Conservation (phyloP, 2,329 filamentous ascomycete species). For the Moelleriella libera region DNA sequence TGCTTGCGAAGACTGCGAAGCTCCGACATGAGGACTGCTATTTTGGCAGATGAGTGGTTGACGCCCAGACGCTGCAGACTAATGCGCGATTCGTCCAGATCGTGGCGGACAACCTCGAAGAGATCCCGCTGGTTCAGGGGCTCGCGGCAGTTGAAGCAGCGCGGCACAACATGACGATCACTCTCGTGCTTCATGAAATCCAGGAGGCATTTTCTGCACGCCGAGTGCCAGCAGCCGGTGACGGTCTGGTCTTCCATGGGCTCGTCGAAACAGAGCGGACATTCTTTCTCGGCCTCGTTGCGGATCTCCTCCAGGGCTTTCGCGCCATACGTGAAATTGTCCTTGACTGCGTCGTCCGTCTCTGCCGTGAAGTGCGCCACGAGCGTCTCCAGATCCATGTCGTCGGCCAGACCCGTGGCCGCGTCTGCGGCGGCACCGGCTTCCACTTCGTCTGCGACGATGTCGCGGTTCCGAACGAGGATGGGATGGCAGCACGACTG, state of each 20-base stretch:
- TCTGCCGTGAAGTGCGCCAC: slow-evolving; percentile 70
- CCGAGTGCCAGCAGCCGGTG: slow-evolving; percentile 94
- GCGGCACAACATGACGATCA: slow-evolving; percentile 58
- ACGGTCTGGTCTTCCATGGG: slow-evolving; percentile 91
- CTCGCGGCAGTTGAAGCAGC: slow-evolving; percentile 85
- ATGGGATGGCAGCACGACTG: slow-evolving; percentile 92
- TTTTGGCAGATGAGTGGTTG: slow-evolving; percentile 72
- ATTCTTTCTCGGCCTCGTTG: slow-evolving; percentile 76
- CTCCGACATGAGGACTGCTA: slow-evolving; percentile 63
- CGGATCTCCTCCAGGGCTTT: slow-evolving; percentile 86
- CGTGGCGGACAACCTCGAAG: slow-evolving; percentile 77
- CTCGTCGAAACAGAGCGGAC: slow-evolving; percentile 88
- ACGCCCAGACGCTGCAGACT: slow-evolving; percentile 45
- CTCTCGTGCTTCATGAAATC: slow-evolving; percentile 81
- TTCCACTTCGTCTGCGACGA: slow-evolving; percentile 80
- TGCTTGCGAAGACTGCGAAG: slow-evolving; percentile 54
- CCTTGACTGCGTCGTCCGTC: slow-evolving; percentile 38
- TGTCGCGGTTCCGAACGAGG: slow-evolving; percentile 69
- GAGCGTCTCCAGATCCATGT: slow-evolving; percentile 85
- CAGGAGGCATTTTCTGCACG: slow-evolving; percentile 85
- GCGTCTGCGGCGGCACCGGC: slow-evolving; percentile 62
- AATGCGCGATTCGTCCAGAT: slow-evolving; percentile 28
- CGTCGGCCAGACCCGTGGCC: slow-evolving; percentile 70
- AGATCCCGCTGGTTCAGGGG: slow-evolving; percentile 70
- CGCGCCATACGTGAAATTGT: slow-evolving; percentile 51